These are phyloP conservation scores for Yamadazyma atlantica DNA, from an alignment of 1,139 yeast genomes.

Conservation along the genomic window DNA sequence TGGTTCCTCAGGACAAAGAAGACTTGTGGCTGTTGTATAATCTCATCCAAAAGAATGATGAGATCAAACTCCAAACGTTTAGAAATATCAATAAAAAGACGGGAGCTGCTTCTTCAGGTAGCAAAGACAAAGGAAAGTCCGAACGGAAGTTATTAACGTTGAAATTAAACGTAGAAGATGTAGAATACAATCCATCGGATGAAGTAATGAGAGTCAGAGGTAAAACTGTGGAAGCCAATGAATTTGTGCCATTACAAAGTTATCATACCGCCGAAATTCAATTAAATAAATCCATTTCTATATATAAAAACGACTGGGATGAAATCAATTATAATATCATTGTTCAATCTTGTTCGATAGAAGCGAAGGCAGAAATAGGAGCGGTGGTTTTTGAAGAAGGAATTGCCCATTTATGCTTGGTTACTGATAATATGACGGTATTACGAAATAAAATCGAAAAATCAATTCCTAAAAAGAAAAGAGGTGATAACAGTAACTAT, in stretches of 20 bases:
- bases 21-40: constrained; percentile 91
- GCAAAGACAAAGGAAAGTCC: constrained; percentile 47
- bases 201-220: constrained; percentile 81
- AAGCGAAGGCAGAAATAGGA: constrained; percentile 85
- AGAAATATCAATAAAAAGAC: constrained; percentile 57
- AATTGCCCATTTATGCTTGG: constrained; percentile 84
- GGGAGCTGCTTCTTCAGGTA: constrained; percentile 20
- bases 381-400: constrained; percentile 95
- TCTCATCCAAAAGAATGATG: constrained; percentile 73
- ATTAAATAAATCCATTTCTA: constrained; percentile 63
- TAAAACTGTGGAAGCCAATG: constrained; percentile 68
- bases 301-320: constrained; percentile 82
- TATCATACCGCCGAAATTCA: constrained; percentile 86
- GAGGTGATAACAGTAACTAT: constrained; percentile 67
- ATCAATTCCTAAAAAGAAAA: constrained; percentile 79
- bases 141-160: constrained; percentile 61
- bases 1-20: constrained; percentile 85
- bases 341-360: constrained; percentile 71
- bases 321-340: constrained; percentile 64
- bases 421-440: constrained; percentile 88
- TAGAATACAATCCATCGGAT: constrained; percentile 79
- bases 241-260: constrained; percentile 80
- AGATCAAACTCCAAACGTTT: constrained; percentile 63
- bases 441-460: constrained; percentile 79
- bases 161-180: constrained; percentile 59